phyloP scores from a whole-genome alignment of 2,329 filamentous ascomycete species.

The Pseudocercospora fuligena region DNA sequence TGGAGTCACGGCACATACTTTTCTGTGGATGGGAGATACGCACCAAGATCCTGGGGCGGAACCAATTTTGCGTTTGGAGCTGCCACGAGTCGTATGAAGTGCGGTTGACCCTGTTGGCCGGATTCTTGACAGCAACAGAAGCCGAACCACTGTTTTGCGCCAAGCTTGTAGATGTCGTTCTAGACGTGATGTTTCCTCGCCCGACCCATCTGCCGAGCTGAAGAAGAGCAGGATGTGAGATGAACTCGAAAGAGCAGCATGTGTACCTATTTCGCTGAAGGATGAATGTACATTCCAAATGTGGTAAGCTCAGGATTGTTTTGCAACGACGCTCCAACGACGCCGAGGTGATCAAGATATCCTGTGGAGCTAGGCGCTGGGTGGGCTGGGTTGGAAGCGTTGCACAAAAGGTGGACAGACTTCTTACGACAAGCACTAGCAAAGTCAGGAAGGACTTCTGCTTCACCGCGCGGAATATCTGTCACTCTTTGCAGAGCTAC shows the following conservation, averaged over 20 bases:
- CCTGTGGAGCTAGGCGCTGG: not conserved
- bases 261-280: not conserved
- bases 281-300: not conserved
- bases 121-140: not conserved
- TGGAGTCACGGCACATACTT: not conserved
- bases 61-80: not conserved
- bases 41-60: not conserved
- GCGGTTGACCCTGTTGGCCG: not conserved
- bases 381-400: conserved; percentile 3
- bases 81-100: conserved; percentile 7
- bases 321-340: not conserved
- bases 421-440: not conserved
- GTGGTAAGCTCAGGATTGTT: not conserved
- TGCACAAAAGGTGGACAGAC: not conserved
- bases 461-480: not conserved
- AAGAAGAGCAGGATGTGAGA: not conserved
- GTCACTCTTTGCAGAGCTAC: not conserved
- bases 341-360: conserved; percentile 9
- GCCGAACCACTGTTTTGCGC: not conserved
- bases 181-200: too few relatives aligned
- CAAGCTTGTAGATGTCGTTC: not conserved
- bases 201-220: not conserved
- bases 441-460: not conserved
- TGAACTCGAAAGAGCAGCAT: not conserved
- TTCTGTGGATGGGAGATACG: not conserved